phyloP scores from a whole-genome alignment of 2,329 filamentous ascomycete species.

The Thelonectria blattea region DNA sequence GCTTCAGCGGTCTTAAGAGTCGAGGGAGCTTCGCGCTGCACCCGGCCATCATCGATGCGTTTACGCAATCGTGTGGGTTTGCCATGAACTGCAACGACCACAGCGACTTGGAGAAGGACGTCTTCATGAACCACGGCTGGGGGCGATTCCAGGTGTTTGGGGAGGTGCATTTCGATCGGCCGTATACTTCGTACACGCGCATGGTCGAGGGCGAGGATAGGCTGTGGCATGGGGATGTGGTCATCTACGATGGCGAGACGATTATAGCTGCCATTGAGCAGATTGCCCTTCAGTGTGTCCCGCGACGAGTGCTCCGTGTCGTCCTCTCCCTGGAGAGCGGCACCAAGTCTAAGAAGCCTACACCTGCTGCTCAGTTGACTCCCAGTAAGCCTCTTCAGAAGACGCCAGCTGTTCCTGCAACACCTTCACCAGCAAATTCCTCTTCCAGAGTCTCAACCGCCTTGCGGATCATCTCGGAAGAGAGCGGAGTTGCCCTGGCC shows the following conservation, averaged over 20 bases:
- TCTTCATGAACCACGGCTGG: slow-evolving; percentile 34
- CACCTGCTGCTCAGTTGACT: background rate
- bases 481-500: slow-evolving; percentile 27
- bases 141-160: slow-evolving; percentile 30
- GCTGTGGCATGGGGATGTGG: slow-evolving; percentile 53
- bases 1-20: slow-evolving; percentile 27
- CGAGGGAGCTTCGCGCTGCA: slow-evolving; percentile 29
- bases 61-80: slow-evolving; percentile 32
- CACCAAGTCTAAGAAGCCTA: slow-evolving; percentile 20
- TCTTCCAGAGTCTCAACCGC: slow-evolving; percentile 16
- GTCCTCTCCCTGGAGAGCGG: slow-evolving; percentile 28
- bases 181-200: slow-evolving; percentile 29
- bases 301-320: slow-evolving; percentile 28
- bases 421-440: background rate
- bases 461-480: slow-evolving; percentile 25
- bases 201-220: slow-evolving; percentile 23
- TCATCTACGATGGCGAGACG: slow-evolving; percentile 59
- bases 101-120: slow-evolving; percentile 28
- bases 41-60: slow-evolving; percentile 29
- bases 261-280: slow-evolving; percentile 47
- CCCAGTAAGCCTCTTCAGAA: background rate
- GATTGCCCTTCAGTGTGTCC: slow-evolving; percentile 38
- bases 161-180: slow-evolving; percentile 29
- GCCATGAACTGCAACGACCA: slow-evolving; percentile 34
- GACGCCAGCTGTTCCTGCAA: background rate